Conservation (phyloP, 306 rosid genomes). For the Pyrus pyrifolia region DNA sequence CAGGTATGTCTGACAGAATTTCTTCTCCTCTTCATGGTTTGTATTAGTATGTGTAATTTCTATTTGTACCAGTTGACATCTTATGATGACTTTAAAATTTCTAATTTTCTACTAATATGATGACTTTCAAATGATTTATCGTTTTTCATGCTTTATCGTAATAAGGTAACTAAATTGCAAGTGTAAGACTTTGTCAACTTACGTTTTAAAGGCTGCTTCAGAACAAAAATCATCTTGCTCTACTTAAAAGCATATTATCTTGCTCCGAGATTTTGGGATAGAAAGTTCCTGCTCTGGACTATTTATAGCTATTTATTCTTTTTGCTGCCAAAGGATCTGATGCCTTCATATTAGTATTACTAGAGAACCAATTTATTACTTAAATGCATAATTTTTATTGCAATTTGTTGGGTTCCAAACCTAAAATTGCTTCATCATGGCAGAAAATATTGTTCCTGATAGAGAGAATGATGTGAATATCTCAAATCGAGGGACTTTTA, state of each 20-base stretch:
- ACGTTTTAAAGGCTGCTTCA: background rate
- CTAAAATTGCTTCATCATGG: slow-evolving; percentile 11
- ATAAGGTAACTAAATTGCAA: background rate
- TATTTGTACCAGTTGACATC: background rate
- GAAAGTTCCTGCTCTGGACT: background rate
- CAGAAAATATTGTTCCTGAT: slow-evolving; percentile 39
- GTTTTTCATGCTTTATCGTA: background rate
- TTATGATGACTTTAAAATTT: background rate
- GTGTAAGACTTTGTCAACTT: background rate
- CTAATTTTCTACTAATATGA: background rate
- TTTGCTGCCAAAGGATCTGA: background rate
- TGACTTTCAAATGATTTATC: background rate
- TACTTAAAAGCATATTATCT: background rate
- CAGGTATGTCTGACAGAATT: slow-evolving; percentile 36
- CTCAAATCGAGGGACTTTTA: slow-evolving; percentile 29
- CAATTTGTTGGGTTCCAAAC: background rate
- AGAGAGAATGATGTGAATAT: slow-evolving; percentile 25
- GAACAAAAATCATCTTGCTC: background rate
- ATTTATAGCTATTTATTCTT: background rate
- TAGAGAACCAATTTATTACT: background rate
- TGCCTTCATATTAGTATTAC: background rate
- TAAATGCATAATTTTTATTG: background rate
- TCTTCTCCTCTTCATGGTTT: slow-evolving; percentile 5
- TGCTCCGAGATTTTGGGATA: background rate
- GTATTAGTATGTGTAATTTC: background rate